Conservation (phyloP, 2,329 filamentous ascomycete species). For the Fusarium lateritium region DNA sequence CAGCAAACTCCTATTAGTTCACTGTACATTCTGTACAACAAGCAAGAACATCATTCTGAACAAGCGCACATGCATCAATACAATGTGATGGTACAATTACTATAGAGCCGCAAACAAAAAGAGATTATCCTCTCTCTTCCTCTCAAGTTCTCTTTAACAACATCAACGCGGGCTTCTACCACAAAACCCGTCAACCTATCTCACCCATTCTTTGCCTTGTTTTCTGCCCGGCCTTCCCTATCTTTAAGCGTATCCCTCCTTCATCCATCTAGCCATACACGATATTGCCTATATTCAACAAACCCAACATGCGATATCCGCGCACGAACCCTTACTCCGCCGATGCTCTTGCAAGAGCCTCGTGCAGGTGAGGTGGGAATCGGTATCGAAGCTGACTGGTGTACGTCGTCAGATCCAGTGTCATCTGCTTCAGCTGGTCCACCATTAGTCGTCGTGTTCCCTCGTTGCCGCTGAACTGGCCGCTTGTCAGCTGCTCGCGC, state of each 20-base stretch:
- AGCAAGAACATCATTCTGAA: background rate
- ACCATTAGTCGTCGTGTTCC: constrained; percentile 75
- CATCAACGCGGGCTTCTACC: constrained; percentile 6
- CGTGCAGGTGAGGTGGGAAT: constrained; percentile 88
- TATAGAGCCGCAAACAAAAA: constrained; percentile 17
- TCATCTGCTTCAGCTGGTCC: constrained; percentile 82
- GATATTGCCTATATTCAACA: constrained; percentile 28
- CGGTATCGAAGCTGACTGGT: constrained; percentile 93
- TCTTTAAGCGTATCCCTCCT: background rate
- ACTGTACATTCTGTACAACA: background rate
- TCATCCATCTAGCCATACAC: constrained; percentile 20
- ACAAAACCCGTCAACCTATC: constrained; percentile 7
- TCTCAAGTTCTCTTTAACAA: constrained; percentile 6
- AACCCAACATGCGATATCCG: constrained; percentile 13
- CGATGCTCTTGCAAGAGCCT: constrained; percentile 86
- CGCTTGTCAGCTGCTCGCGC: constrained; percentile 77
- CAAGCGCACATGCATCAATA: constrained; percentile 14
- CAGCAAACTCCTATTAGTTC: background rate
- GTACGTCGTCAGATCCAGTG: constrained; percentile 93
- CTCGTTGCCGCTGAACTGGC: constrained; percentile 82
- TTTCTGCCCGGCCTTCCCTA: constrained; percentile 18
- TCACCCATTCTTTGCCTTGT: constrained; percentile 16
- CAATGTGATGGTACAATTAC: constrained; percentile 38
- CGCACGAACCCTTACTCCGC: constrained; percentile 64
- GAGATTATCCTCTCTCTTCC: constrained; percentile 11